Evolutionary conservation across 2,329 filamentous ascomycete species (phyloP), one percentile per base, ranked within the genome.

Genomic region (Pseudogymnoascus sp.): DNA sequence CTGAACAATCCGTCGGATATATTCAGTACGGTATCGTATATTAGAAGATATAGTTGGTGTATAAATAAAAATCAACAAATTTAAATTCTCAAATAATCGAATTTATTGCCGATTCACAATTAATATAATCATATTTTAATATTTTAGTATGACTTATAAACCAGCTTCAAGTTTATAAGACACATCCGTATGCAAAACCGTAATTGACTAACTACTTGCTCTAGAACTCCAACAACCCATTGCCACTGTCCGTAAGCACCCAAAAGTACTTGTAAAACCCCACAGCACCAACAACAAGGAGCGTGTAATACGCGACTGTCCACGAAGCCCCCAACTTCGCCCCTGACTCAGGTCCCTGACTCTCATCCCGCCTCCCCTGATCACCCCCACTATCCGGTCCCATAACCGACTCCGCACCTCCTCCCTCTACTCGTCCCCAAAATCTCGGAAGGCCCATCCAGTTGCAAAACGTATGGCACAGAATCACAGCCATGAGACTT

Each of bases 401-500:
- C 11, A 68, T 68, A 30, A 67, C 65, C 22, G 60, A 66, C 41
- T 68, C 69, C 35, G 62, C 69, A 39, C 38, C 35, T n/a, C 59
- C 66, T 14, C 78, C 83, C 68, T 87, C 83, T 3, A 97, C 84
- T 7, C 83, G 79, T 0, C 94, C 93, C 86, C 90, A 96, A 63
- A 97, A 76, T 5, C 92, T 83, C 22, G 94, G 94, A 59, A 97
- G 78, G 6, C 94, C 94, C 82, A 92, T 90, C 78, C 84, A 89
- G 72, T 99, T 99, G 78, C 94, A 99, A 72, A 97, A 94, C 8
- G 85, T 82, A 72, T 99, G 94, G 4, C 90, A 87, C 19, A 87
- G 72, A 61, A 93, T 86, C 33, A 88, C 88, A 11, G 89, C 87
- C 41, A 87, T 80, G 39, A 97, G 76, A 58, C 89, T 95, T 3